These are phyloP conservation scores for Epichloe aotearoae DNA, from an alignment of 2,329 filamentous ascomycete species.

Conservation along the genomic window DNA sequence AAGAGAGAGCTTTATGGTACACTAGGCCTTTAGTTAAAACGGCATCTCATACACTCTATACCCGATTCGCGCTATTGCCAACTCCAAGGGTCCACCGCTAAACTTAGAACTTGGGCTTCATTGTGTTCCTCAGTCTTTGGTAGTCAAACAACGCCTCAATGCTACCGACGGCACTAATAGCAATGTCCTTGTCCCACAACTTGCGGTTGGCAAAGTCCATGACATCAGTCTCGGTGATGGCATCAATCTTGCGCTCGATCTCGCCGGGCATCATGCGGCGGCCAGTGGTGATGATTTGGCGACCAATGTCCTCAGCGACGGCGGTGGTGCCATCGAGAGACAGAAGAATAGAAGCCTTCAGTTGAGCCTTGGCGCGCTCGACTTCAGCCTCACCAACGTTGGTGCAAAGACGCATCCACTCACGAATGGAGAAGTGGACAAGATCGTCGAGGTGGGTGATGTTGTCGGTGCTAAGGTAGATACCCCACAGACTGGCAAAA, in stretches of 20 bases:
- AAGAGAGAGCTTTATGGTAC: constrained; percentile 37
- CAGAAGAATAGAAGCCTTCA: constrained; percentile 95
- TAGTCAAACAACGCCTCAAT: constrained; percentile 81
- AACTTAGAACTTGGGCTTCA: constrained; percentile 62
- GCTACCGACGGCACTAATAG: constrained; percentile 81
- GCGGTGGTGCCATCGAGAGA: constrained; percentile 96
- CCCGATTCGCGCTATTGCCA: constrained; percentile 27
- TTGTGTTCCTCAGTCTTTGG: constrained; percentile 66
- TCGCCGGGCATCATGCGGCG: constrained; percentile 82
- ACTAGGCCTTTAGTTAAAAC: constrained; percentile 32
- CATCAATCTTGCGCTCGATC: constrained; percentile 83
- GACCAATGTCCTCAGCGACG: constrained; percentile 94
- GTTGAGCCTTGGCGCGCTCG: constrained; percentile 96
- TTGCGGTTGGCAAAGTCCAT: constrained; percentile 93
- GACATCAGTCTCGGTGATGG: constrained; percentile 88
- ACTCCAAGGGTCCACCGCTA: constrained; percentile 15
- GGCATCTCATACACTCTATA: constrained; percentile 46
- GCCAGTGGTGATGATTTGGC: constrained; percentile 95
- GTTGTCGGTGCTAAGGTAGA: constrained; percentile 93
- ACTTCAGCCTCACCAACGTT: constrained; percentile 82
- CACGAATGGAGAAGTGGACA: constrained; percentile 93
- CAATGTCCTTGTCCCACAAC: constrained; percentile 95
- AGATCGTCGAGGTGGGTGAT: constrained; percentile 82
- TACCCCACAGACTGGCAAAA: constrained; percentile 78
- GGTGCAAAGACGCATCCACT: constrained; percentile 91